Conservation (phyloP, 164 flowering plant species). For the Vitis vinifera region DNA sequence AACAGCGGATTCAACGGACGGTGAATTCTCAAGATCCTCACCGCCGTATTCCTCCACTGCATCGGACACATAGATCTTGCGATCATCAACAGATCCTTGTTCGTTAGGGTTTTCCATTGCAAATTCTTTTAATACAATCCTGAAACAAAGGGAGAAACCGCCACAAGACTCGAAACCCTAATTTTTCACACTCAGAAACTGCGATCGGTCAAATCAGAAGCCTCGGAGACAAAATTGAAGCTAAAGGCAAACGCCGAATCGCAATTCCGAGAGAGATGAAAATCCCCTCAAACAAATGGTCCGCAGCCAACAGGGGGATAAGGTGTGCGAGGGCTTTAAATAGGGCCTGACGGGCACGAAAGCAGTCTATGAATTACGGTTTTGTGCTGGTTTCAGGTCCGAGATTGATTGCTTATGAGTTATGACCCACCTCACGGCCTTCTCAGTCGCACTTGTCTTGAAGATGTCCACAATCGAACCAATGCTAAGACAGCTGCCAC, state of each 20-base stretch:
- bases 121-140: neutral
- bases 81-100: conserved; percentile 28
- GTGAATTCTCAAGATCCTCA: conserved; percentile 13
- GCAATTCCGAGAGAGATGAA: conserved; percentile 9
- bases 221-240: neutral
- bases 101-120: conserved; percentile 34
- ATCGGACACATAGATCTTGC: conserved; percentile 12
- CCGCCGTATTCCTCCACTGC: conserved; percentile 7
- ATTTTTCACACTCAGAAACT: neutral
- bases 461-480: neutral
- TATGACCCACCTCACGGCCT: neutral
- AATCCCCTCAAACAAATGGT: neutral
- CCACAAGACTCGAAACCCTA: neutral
- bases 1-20: conserved; percentile 14
- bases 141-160: neutral
- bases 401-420: conserved; percentile 1
- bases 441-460: neutral
- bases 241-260: neutral
- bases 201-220: neutral
- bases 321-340: neutral
- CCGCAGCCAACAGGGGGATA: neutral
- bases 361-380: conserved; percentile 2
- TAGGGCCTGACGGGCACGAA: conserved; percentile 11
- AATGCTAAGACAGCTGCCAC: neutral
- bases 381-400: conserved; percentile 14